Conservation (phyloP, 1,284 basidiomycete species). For the Cystobasidium pallidum region DNA sequence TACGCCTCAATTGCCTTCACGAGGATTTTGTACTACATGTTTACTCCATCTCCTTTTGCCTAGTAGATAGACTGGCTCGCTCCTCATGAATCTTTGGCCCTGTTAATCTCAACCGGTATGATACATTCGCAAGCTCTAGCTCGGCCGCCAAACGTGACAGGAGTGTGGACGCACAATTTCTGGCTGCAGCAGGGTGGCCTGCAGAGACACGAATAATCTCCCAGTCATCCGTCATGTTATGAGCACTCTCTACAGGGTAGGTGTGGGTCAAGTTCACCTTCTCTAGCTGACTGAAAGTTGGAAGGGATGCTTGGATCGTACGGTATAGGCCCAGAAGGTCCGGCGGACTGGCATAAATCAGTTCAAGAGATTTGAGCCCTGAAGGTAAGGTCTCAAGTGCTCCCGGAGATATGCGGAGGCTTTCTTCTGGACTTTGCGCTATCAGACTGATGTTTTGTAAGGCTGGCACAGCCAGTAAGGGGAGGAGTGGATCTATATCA, state of each 20-base stretch:
- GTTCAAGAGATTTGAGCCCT: not conserved
- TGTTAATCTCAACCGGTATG: slow-evolving; percentile 2
- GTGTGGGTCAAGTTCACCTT: not conserved
- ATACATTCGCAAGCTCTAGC: not conserved
- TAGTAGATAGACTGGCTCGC: not conserved
- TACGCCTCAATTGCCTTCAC: no score
- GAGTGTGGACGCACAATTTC: not conserved
- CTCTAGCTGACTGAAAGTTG: not conserved
- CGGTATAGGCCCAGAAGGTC: not conserved
- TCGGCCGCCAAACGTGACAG: not conserved
- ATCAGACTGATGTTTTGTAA: not conserved
- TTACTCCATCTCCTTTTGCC: not conserved
- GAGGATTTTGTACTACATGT: no score
- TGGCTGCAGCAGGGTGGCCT: slow-evolving; percentile 12
- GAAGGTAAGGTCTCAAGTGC: not conserved
- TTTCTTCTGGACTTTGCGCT: slow-evolving; percentile 1
- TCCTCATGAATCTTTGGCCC: slow-evolving; percentile 5
- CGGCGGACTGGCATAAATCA: not conserved
- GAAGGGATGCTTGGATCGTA: not conserved
- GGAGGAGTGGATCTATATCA: not conserved
- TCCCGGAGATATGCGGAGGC: not conserved
- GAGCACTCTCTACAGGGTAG: not conserved
- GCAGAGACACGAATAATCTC: not conserved
- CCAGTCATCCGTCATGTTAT: not conserved
- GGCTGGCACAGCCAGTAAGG: not conserved